phyloP scores from a whole-genome alignment of 768 basidiomycete species.

The Auriscalpium microsporum region DNA sequence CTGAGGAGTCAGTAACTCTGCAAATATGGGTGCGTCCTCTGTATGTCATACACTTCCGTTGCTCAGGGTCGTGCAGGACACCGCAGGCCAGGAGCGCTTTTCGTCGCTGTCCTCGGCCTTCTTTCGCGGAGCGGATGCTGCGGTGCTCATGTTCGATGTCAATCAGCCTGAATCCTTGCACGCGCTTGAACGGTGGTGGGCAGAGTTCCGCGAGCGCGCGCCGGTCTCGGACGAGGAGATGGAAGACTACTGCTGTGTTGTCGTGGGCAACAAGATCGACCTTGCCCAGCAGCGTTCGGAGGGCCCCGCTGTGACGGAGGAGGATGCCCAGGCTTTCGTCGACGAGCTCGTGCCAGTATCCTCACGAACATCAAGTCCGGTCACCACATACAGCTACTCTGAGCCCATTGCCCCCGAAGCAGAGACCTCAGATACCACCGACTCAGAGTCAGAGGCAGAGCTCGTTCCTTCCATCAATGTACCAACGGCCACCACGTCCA shows the following conservation, averaged over 20 bases:
- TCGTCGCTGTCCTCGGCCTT: slow-evolving; percentile 75
- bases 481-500: slow-evolving; percentile 21
- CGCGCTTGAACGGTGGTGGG: slow-evolving; percentile 68
- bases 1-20: slow-evolving; percentile 51
- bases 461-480: slow-evolving; percentile 3
- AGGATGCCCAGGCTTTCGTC: slow-evolving; percentile 45
- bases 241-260: slow-evolving; percentile 59
- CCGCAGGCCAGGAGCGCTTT: slow-evolving; percentile 84
- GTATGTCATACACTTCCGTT: slow-evolving; percentile 1
- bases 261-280: slow-evolving; percentile 73
- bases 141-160: slow-evolving; percentile 73
- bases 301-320: slow-evolving; percentile 24
- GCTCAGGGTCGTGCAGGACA: slow-evolving; percentile 44
- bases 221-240: slow-evolving; percentile 58
- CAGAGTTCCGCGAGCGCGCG: slow-evolving; percentile 58
- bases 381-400: slow-evolving; percentile 3
- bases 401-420: not conserved
- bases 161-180: slow-evolving; percentile 53
- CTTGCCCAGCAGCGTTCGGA: slow-evolving; percentile 21
- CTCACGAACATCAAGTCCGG: slow-evolving; percentile 6
- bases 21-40: slow-evolving; percentile 52
- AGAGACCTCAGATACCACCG: slow-evolving; percentile 10
- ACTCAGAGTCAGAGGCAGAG: slow-evolving; percentile 6
- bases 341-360: slow-evolving; percentile 38
- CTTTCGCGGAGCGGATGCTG: slow-evolving; percentile 81